Conservation (phyloP, 768 basidiomycete genomes). For the Postia placenta region DNA sequence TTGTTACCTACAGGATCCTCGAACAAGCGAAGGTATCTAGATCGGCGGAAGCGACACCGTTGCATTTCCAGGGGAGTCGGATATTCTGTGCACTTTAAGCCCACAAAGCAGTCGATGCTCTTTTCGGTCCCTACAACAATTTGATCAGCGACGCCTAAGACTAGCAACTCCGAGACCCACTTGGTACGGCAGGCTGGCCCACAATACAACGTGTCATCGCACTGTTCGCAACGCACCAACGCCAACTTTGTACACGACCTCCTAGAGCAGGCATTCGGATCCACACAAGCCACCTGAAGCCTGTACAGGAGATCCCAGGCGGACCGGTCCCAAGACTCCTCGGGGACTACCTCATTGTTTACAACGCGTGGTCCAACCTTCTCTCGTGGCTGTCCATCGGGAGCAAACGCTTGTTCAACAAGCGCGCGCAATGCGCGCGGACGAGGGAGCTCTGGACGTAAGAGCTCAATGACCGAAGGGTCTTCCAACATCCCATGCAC, state of each 20-base stretch:
- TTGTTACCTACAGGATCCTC: no score
- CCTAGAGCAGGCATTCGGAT: neutral
- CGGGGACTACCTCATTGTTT: neutral
- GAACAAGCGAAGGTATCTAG: no score
- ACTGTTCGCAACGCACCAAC: neutral
- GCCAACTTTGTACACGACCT: neutral
- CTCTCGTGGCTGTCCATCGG: neutral
- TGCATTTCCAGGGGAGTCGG: no score
- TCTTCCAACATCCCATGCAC: neutral
- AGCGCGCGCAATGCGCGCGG: neutral
- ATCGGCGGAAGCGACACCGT: no score
- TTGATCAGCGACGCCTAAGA: neutral
- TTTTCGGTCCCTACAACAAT: neutral
- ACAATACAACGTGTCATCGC: neutral
- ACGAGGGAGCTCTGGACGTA: neutral
- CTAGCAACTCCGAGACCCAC: neutral
- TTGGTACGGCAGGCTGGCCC: neutral
- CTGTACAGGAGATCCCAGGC: neutral
- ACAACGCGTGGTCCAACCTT: neutral
- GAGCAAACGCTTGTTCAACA: neutral
- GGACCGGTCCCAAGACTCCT: neutral
- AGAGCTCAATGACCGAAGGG: neutral
- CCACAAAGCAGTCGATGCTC: neutral
- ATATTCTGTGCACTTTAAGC: neutral
- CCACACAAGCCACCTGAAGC: neutral